Evolutionary conservation across 2,329 filamentous ascomycete genomes (phyloP), one percentile per base, ranked within the genome.

Genomic region (Mycosphaerella sp.): DNA sequence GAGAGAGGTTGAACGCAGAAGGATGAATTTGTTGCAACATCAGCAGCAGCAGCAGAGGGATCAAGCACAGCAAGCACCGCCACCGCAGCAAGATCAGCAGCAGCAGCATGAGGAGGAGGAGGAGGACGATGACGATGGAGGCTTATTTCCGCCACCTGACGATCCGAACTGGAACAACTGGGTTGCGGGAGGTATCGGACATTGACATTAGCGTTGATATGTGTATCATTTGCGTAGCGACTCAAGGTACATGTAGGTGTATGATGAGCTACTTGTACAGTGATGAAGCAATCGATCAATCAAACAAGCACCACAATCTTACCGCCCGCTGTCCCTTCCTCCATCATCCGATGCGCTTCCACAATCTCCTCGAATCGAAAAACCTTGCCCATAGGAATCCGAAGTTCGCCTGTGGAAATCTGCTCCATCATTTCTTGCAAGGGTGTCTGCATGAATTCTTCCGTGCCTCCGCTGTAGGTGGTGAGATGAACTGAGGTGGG

Each of bases 91-190:
- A 11, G 55, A 67, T 47, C 66, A 68, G 44, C 62, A 69, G 47
- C 68, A 64, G 54, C 69, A 74, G 50, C 64, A 68, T 48, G 66
- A 68, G 54, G 68, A 72, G 48, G 69, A 75, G 57, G 71, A 73
- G 53, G 10, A 38, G 6, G 10, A 38, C 0, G 4, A 9, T 0
- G 34, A 38, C n/a, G 72, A 74, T 60, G 67, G 78, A 55, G 82
- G 81, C 0, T 66, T 86, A 54, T 86, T 86, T 60, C 83, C 85
- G n/a, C 78, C 76, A 50, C 81, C 80, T 3, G 83, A 79, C 4
- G 82, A 88, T 66, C 83, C 84, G 2, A 81, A 83, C 39, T 86
- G 85, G 69, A 77, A 77, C 55, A 79, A 84, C 59, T 90, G 86
- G 82, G 76, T 79, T 49, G 81, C 78, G 43, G 82, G 86, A 7